These are phyloP conservation scores for Cordyceps javanica DNA, from an alignment of 2,329 filamentous ascomycete genomes.

Conservation along the genomic window DNA sequence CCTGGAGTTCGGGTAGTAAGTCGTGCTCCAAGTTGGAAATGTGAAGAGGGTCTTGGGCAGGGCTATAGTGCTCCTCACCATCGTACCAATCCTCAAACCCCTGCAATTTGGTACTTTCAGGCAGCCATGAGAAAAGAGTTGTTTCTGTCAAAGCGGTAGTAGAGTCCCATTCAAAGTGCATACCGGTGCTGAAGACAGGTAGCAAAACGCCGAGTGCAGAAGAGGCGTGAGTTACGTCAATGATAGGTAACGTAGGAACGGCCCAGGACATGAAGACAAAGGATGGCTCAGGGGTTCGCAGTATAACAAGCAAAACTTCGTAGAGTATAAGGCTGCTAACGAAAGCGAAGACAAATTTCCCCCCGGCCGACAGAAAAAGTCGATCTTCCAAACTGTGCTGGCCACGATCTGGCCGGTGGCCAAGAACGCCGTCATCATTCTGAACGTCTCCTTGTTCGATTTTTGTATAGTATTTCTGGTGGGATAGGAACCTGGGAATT, in stretches of 20 bases:
- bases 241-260: slow-evolving; percentile 25
- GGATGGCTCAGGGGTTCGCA: slow-evolving; percentile 26
- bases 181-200: slow-evolving; percentile 21
- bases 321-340: slow-evolving; percentile 14
- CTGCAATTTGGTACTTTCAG: slow-evolving; percentile 14
- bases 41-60: slow-evolving; percentile 31
- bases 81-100: slow-evolving; percentile 25
- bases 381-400: background rate
- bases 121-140: slow-evolving; percentile 20
- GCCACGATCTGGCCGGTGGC: background rate
- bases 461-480: background rate
- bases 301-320: slow-evolving; percentile 19
- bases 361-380: background rate
- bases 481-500: background rate
- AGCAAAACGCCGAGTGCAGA: slow-evolving; percentile 23
- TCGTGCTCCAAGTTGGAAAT: slow-evolving; percentile 32
- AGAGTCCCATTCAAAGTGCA: slow-evolving; percentile 23
- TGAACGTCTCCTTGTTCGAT: background rate
- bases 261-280: slow-evolving; percentile 31
- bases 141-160: slow-evolving; percentile 21
- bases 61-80: slow-evolving; percentile 25
- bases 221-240: slow-evolving; percentile 28
- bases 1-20: slow-evolving; percentile 22
- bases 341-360: slow-evolving; percentile 14
- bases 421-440: background rate